Conservation (phyloP, 1,284 basidiomycete species). For the Leccinum huronense region DNA sequence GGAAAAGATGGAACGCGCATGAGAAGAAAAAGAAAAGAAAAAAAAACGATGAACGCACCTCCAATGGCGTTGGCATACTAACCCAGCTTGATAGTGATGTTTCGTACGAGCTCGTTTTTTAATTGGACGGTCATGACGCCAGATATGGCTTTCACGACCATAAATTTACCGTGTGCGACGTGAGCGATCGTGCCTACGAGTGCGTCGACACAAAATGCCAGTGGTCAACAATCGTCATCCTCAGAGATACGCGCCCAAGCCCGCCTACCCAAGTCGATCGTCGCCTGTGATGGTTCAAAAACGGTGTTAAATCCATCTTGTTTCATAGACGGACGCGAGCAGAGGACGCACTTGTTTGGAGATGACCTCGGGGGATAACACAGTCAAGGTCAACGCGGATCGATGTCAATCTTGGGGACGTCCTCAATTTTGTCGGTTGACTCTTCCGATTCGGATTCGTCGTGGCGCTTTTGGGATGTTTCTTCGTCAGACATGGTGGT, state of each 20-base stretch:
- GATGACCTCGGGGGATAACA: slow-evolving; percentile 94
- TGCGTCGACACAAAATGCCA: not conserved
- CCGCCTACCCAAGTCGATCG: slow-evolving; percentile 75
- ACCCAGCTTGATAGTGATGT: slow-evolving; percentile 98
- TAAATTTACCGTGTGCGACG: slow-evolving; percentile 99
- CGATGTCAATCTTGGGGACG: slow-evolving; percentile 66
- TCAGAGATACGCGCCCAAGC: not conserved
- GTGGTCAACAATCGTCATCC: not conserved
- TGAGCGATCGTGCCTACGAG: slow-evolving; percentile 86
- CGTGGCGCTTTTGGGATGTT: slow-evolving; percentile 56
- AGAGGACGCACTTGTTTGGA: slow-evolving; percentile 82
- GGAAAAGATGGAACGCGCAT: not conserved
- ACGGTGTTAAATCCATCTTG: slow-evolving; percentile 1
- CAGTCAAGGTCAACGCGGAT: slow-evolving; percentile 76
- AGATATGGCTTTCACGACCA: slow-evolving; percentile 99
- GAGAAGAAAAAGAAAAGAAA: no score
- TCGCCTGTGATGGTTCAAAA: slow-evolving; percentile 51
- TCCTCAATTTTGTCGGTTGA: slow-evolving; percentile 55
- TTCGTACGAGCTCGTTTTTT: slow-evolving; percentile 97
- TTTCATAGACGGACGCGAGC: not conserved
- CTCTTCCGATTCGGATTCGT: slow-evolving; percentile 71
- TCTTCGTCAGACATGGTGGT: slow-evolving; percentile 60
- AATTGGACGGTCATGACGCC: slow-evolving; percentile 99
- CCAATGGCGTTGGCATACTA: slow-evolving; percentile 85
- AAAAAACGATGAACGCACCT: slow-evolving; percentile 41